A percentile compares a stretch with the other conserved stretches of the same genome.
These are phyloP conservation scores for Ceratobasidium papillatum DNA, from an alignment of 1,284 basidiomycete genomes.

Conservation along the genomic window DNA sequence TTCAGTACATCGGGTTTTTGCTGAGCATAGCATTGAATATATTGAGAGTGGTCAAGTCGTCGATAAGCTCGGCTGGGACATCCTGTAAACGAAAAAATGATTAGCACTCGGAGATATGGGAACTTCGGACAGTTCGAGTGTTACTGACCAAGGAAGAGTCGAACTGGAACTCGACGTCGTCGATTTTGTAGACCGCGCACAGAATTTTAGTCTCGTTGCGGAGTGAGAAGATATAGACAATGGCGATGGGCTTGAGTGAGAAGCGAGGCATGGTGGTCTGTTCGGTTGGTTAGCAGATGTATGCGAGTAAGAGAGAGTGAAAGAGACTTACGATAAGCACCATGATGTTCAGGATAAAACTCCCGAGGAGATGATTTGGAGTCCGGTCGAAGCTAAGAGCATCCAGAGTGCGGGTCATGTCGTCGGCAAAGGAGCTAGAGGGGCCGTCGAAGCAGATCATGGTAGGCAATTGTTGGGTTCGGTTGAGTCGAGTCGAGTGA, in stretches of 20 bases:
- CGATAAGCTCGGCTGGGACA: neutral
- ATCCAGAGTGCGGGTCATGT: no score
- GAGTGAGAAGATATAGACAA: constrained; percentile 1
- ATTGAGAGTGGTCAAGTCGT: neutral
- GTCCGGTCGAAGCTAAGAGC: no score
- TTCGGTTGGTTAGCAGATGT: neutral
- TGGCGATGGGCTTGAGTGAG: constrained; percentile 4
- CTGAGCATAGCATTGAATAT: neutral
- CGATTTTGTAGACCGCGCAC: neutral
- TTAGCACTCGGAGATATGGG: neutral
- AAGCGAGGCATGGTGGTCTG: neutral
- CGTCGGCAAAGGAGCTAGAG: no score
- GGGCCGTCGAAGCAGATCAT: no score
- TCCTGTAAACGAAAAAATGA: neutral
- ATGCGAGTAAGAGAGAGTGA: no score
- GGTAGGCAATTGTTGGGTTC: no score
- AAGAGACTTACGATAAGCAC: no score
- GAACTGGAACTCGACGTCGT: constrained; percentile 4
- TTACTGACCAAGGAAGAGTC: neutral
- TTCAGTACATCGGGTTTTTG: neutral
- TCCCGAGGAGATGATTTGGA: no score
- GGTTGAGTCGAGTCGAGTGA: no score
- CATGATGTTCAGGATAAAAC: no score
- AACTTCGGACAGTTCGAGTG: neutral
- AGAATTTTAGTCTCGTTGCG: neutral